phyloP scores from a whole-genome alignment of 192 early-diverging fungal genomes.

The Lobulomyces angularis region DNA sequence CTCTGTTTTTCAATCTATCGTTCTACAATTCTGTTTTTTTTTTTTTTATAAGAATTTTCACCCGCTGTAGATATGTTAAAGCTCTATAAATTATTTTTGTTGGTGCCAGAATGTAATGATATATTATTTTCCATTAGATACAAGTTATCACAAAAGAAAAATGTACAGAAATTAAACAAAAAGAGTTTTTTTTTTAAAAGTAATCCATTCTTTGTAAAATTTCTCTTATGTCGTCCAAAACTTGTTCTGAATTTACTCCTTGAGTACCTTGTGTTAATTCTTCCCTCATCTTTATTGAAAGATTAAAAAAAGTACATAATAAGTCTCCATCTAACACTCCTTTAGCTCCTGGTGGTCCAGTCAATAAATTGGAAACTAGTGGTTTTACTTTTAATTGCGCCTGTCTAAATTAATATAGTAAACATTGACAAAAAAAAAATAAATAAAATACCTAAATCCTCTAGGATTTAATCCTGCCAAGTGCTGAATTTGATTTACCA shows the following conservation, averaged over 20 bases:
- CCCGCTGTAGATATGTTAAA: no score
- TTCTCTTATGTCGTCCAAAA: slow-evolving; percentile 70
- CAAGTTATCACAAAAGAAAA: no score
- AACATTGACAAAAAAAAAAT: slow-evolving; percentile 7
- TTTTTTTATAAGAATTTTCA: no score
- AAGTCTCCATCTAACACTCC: slow-evolving; percentile 78
- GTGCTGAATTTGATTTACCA: slow-evolving; percentile 72
- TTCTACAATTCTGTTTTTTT: no score
- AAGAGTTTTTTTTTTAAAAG: slow-evolving; percentile 52
- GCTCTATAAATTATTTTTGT: no score
- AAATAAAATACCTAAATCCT: slow-evolving; percentile 54
- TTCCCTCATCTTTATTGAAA: slow-evolving; percentile 55
- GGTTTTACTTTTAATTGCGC: slow-evolving; percentile 8
- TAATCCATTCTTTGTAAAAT: slow-evolving; percentile 51
- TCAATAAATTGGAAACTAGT: slow-evolving; percentile 42
- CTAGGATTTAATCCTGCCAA: slow-evolving; percentile 84
- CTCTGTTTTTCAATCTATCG: no score
- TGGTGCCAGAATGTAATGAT: no score
- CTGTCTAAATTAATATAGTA: slow-evolving; percentile 11
- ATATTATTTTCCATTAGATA: no score
- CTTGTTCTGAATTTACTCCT: slow-evolving; percentile 69
- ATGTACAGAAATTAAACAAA: no score
- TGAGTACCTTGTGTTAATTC: slow-evolving; percentile 83
- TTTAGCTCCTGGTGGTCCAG: slow-evolving; percentile 58
- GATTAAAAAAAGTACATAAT: slow-evolving; percentile 54